These are phyloP conservation scores for Torulaspora maleeae DNA, from an alignment of 805 yeast genomes.

Conservation along the genomic window DNA sequence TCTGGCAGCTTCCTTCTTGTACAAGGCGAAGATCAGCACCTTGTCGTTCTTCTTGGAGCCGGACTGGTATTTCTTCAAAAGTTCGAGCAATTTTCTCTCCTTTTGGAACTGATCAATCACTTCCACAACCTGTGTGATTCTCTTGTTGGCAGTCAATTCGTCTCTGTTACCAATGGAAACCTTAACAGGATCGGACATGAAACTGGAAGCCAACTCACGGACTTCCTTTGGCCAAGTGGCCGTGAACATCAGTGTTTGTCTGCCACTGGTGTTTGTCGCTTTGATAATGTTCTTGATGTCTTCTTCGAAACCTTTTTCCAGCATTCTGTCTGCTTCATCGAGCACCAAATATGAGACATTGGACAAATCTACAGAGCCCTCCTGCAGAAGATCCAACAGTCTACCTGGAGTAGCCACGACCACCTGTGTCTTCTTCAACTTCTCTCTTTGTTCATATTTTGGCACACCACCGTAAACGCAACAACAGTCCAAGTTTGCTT, in stretches of 20 bases:
- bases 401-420: constrained; percentile 99
- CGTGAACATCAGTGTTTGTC: constrained; percentile 97
- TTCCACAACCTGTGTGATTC: constrained; percentile 90
- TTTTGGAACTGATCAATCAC: constrained; percentile 79
- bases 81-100: constrained; percentile 66
- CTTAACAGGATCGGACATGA: constrained; percentile 81
- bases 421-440: constrained; percentile 61
- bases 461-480: constrained; percentile 98
- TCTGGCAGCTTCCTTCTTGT: constrained; percentile 94
- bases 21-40: constrained; percentile 85
- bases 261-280: constrained; percentile 43
- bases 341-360: constrained; percentile 73
- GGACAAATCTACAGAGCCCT: constrained; percentile 70
- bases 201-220: constrained; percentile 80
- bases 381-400: constrained; percentile 81
- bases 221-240: constrained; percentile 99
- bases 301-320: constrained; percentile 96
- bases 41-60: constrained; percentile 68
- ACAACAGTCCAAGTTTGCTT: constrained; percentile 61
- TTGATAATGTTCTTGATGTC: constrained; percentile 84
- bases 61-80: constrained; percentile 69
- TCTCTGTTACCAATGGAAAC: constrained; percentile 92
- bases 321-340: constrained; percentile 98
- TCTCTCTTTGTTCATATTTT: constrained; percentile 81
- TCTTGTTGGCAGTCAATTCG: constrained; percentile 88